Base-by-base conservation (phyloP, 208 protist species). In the Naegleria fowleri region DNA sequence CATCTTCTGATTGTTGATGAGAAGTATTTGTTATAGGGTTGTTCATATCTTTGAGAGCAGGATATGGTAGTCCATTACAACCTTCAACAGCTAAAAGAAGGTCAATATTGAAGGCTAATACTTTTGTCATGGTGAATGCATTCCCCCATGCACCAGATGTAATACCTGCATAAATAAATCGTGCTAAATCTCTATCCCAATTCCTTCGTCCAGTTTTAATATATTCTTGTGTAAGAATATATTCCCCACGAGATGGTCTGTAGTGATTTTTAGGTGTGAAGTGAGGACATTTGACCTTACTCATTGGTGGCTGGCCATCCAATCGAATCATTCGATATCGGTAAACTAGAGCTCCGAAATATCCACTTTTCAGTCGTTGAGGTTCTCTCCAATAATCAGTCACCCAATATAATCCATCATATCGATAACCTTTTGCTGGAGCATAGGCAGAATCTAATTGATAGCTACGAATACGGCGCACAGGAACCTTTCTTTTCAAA, bases 361-460 rank as follows among this genome's bases (percentile, higher is more conserved):
- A 4, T 6, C 67, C 67, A 36, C 25, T 79, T 36, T 79, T 79
- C n/a, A 79, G n/a, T n/a, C 29, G 29, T 36, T 86, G 83, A 43
- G 33, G 39, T 87, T 87, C 84, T 52, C 39, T 52, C 84, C 84
- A 87, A 87, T 52, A 87, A 43, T 87, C 40, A 36, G 84, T 87
- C 5, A 87, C 84, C 84, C 84, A 87, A 52, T 87, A 87, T 33
- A 87, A 87, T 19, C 84, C 84, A 52, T 87, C 84, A 52, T 87
- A 87, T 87, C 84, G 43, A 33, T 87, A 87, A 55, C 40, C 84
- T 52, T 48, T 11, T 55, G 9, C 13, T 33, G 84, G 84, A 29
- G 84, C 38, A 52, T 87, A 87, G 11, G 36, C 84, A 55, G 84
- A 52, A 52, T 87, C 84, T 55, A 87, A 52, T 36, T 52, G 38